phyloP scores from a whole-genome alignment of 805 yeast genomes.

The Spathaspora girioi region DNA sequence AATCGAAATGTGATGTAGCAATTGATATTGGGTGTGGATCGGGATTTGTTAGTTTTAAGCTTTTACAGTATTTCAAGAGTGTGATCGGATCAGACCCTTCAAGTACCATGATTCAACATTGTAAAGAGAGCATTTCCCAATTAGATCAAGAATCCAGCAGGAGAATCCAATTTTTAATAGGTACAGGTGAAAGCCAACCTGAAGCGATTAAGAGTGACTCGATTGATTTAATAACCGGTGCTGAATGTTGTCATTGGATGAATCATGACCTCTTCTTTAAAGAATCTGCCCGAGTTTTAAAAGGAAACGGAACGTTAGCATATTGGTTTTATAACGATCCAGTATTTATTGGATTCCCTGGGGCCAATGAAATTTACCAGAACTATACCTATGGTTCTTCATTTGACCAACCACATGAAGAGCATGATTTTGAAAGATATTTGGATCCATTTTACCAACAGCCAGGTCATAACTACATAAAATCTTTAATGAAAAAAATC shows the following conservation, averaged over 20 bases:
- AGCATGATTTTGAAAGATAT: constrained; percentile 31
- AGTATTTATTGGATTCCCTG: constrained; percentile 47
- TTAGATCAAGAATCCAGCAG: constrained; percentile 7
- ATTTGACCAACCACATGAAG: constrained; percentile 8
- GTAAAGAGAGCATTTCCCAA: constrained; percentile 13
- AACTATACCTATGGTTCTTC: constrained; percentile 45
- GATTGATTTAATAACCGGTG: constrained; percentile 70
- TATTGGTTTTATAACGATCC: constrained; percentile 83
- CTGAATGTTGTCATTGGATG: constrained; percentile 88
- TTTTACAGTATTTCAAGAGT: constrained; percentile 39
- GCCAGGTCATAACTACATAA: constrained; percentile 42
- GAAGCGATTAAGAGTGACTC: constrained; percentile 16
- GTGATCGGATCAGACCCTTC: constrained; percentile 59
- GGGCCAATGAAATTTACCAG: constrained; percentile 51
- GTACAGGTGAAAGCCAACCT: constrained; percentile 26
- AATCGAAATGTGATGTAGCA: constrained; percentile 18
- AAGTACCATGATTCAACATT: constrained; percentile 17
- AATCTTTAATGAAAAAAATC: constrained; percentile 36
- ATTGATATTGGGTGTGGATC: constrained; percentile 82
- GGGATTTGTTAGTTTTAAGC: constrained; percentile 63
- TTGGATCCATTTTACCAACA: constrained; percentile 49
- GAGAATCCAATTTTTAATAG: constrained; percentile 17
- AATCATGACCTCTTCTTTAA: constrained; percentile 51
- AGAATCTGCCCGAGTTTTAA: constrained; percentile 48
- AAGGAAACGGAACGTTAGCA: constrained; percentile 64